Percentiles rank a stretch among this genome's conserved stretches.
These are phyloP conservation scores for Jaltomata sinuosa DNA, from an alignment of 257 asterid genomes.

Conservation along the genomic window DNA sequence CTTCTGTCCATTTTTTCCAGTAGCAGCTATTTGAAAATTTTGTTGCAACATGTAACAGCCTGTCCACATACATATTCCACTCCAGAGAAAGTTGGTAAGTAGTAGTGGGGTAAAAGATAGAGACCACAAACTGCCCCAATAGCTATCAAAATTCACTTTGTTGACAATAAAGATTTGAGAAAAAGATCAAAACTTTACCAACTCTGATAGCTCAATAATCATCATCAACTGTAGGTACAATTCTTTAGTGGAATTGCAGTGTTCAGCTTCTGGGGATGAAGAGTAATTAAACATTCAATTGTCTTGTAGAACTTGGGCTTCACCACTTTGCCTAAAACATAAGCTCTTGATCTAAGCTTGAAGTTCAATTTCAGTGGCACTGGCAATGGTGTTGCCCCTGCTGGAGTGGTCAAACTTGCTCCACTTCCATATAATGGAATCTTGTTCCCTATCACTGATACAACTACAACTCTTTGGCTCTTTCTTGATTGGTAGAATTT, in stretches of 20 bases:
- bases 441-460: constrained; percentile 54
- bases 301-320: constrained; percentile 63
- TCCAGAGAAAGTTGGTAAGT: neutral
- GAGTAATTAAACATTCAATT: constrained; percentile 44
- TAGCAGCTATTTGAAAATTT: neutral
- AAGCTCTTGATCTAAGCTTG: constrained; percentile 59
- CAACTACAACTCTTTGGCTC: constrained; percentile 35
- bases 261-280: constrained; percentile 47
- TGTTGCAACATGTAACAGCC: neutral
- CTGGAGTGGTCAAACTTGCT: constrained; percentile 54
- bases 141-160: neutral
- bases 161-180: neutral
- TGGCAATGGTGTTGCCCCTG: constrained; percentile 44
- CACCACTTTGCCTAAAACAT: constrained; percentile 78
- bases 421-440: constrained; percentile 85
- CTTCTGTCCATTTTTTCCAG: neutral
- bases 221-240: constrained; percentile 47
- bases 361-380: constrained; percentile 53
- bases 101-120: neutral
- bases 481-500: constrained; percentile 63
- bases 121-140: neutral
- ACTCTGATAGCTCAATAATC: constrained; percentile 1
- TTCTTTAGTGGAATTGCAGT: constrained; percentile 44
- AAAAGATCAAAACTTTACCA: neutral
- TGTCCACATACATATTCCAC: constrained; percentile 11